phyloP scores from a whole-genome alignment of 1,139 yeast species.

The Suhomyces kunorum region DNA sequence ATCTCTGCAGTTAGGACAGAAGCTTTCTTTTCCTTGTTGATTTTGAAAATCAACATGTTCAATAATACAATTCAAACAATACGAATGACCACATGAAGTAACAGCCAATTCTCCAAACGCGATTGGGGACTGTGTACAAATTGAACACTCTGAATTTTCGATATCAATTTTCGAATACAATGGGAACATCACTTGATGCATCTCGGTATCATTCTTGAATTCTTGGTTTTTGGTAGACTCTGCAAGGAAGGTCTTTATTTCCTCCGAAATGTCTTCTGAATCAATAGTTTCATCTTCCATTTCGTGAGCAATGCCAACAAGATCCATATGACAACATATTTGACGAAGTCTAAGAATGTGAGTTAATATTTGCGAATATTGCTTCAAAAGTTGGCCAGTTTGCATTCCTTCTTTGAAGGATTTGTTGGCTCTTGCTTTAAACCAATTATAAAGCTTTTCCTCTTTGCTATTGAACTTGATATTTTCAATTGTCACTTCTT shows the following conservation, averaged over 20 bases:
- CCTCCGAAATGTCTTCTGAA: constrained; percentile 12
- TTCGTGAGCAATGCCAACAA: constrained; percentile 51
- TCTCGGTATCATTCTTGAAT: constrained; percentile 36
- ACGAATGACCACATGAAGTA: constrained; percentile 81
- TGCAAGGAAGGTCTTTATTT: constrained; percentile 19
- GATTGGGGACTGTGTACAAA: constrained; percentile 73
- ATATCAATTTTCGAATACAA: constrained; percentile 27
- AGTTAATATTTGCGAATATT: constrained; percentile 77
- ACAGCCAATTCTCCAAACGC: constrained; percentile 56
- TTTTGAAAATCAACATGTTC: constrained; percentile 62
- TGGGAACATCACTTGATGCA: constrained; percentile 32
- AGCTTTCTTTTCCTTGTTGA: constrained; percentile 31
- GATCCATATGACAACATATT: constrained; percentile 79
- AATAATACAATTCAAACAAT: constrained; percentile 71
- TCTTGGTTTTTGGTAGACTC: constrained; percentile 22
- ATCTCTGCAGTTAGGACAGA: constrained; percentile 65
- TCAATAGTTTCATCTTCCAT: constrained; percentile 33
- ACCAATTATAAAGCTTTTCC: constrained; percentile 63
- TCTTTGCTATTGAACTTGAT: constrained; percentile 70
- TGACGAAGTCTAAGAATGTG: constrained; percentile 84
- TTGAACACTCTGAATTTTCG: constrained; percentile 75
- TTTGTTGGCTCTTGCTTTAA: constrained; percentile 66
- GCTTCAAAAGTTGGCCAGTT: constrained; percentile 70
- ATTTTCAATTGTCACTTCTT: constrained; percentile 68
- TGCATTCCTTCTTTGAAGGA: constrained; percentile 65